Evolutionary conservation across 345 rosid species (phyloP), one percentile per base, ranked within the genome.

Genomic region (Sonneratia caseolaris): DNA sequence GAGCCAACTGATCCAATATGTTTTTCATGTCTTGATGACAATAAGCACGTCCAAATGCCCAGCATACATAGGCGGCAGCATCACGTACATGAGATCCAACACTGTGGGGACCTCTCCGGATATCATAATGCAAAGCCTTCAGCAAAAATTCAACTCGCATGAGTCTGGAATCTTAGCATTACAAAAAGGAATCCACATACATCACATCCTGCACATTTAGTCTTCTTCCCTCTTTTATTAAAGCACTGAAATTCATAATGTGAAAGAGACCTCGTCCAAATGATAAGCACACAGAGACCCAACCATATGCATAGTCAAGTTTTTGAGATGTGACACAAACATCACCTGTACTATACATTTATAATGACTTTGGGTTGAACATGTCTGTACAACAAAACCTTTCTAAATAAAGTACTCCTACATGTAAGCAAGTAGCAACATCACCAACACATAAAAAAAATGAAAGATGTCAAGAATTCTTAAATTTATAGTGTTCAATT

Each of bases 31-130:
- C 97, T n/a, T 81, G 68, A 71, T 90, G 86, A 87, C 67, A 80
- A 84, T 95, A 95, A 69, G 97, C 93, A 66, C 99, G 97, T 19
- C 97, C 99, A 87, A 95, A 95, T 75, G 97, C 99, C 97, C 99
- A 95, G 73, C 97, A 95, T 68, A 95, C 99, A 79, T 95, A 95
- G 64, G 99, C 99, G 72, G 99, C 97, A 81, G 97, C 99, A 85
- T 95, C 99, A 75, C 97, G 96, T 45, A 95, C 97, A 84, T 92
- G 99, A 81, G 99, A 91, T 73, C 99, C 99, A 75, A 95, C 89
- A 76, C 99, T 95, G 81, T 92, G 99, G 21, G 97, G 97, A 73
- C 99, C 99, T 84, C 99, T 86, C 62, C 97, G 97, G 71, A 92
- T 77, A 84, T 95, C 99, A 81, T 88, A 95, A 89, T 94, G 97